Percentiles rank a stretch among this genome's conserved stretches.
Evolutionary conservation across 2,329 filamentous ascomycete species (phyloP).

Genomic region (Dothistroma pini): DNA sequence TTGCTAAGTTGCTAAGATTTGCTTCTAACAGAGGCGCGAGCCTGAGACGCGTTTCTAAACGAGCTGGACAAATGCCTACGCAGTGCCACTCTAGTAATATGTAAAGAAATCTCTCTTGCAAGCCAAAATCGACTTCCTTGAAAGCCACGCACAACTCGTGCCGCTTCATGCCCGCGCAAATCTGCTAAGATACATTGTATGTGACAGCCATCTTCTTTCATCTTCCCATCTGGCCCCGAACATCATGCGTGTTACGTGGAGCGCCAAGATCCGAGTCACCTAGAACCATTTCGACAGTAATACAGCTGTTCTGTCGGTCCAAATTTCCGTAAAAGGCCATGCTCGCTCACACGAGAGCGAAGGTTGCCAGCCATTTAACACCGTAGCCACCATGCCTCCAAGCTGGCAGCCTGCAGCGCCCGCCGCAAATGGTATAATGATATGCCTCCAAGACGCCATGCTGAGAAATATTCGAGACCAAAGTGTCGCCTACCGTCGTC

Average conservation of each 20-base stretch:
- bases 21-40: neutral
- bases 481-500: neutral
- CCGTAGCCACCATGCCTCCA: conserved; percentile 5
- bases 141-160: neutral
- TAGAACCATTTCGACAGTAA: neutral
- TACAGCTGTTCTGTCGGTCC: conserved; percentile 9
- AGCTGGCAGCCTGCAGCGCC: neutral
- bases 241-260: conserved; percentile 6
- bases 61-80: neutral
- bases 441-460: conserved; percentile 16
- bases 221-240: neutral
- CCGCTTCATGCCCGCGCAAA: neutral
- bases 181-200: conserved; percentile 5
- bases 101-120: neutral
- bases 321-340: neutral
- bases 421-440: conserved; percentile 25
- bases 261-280: conserved; percentile 5
- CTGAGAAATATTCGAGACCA: conserved; percentile 5
- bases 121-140: neutral
- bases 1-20: neutral
- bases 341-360: conserved; percentile 4
- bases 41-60: neutral
- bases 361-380: conserved; percentile 3
- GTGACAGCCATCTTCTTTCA: conserved; percentile 5
- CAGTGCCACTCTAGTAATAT: neutral